Evolutionary conservation across 495 filamentous ascomycete species (phyloP), one percentile per base, ranked within the genome.

Genomic region (Paragyromitra xinjiangensis): DNA sequence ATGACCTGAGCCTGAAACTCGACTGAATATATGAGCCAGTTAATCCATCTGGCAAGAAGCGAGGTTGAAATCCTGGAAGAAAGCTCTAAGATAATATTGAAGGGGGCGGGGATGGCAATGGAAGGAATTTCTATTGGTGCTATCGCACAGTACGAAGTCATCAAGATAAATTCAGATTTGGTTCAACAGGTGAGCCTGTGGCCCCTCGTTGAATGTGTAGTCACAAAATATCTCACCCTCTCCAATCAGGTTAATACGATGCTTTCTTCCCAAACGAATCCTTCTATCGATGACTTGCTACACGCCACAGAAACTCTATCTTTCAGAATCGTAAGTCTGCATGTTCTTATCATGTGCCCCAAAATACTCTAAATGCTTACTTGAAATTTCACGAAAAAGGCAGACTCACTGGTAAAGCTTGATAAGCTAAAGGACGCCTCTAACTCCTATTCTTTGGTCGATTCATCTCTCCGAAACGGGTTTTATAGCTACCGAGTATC

Each of bases 131-230:
- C 40, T 44, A 58, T 22, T 29, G 51, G 53, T 29, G 22, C 44
- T 61, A 53, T 19, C 5, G 51, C 19, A 34, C 69, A 77, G 19
- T 12, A 58, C 40, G 29, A 51, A 14, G 50, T 24, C 12, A 66
- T 77, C 29, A 37, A 65, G 37, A 50, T 29, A n/a, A 77, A 73
- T 51, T 73, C 62, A 0, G 40, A 77, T 42, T 55, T 73, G 6
- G 42, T 77, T 58, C 48, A 77, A 22, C 59, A 66, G 48, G 74
- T 73, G 66, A 19, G 62, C 5, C 19, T 51, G 22, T n/a, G 24
- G 3, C 9, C 1, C 9, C 16, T 40, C 42, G 1, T 7, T 12
- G 29, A 48, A 16, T 44, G 34, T 34, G 8, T 65, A 8, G 6
- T 61, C 12, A 12, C 42, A 34, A 45, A 34, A 22, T 11, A 7